phyloP scores from a whole-genome alignment of 345 rosid species.

The Clarkia xantiana region DNA sequence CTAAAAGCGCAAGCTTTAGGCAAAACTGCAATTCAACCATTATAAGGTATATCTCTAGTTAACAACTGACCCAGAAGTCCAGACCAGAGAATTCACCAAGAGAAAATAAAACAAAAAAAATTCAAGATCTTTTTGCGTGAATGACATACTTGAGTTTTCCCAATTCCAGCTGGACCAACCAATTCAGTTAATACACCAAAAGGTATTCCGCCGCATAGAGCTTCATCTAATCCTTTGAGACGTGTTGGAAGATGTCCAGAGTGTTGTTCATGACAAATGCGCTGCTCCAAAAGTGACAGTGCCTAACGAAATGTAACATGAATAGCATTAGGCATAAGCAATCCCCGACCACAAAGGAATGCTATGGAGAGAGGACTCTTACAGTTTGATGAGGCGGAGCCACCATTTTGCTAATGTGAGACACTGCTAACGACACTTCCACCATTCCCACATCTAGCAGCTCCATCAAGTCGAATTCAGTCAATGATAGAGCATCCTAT shows the following conservation, averaged over 20 bases:
- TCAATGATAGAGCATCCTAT: conserved; percentile 56
- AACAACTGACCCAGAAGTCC: no score
- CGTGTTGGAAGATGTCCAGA: conserved; percentile 62
- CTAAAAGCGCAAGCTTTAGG: conserved; percentile 60
- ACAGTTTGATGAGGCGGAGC: conserved; percentile 63
- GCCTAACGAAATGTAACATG: conserved; percentile 23
- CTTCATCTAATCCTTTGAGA: conserved; percentile 57
- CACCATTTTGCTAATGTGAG: conserved; percentile 37
- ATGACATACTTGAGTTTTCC: conserved; percentile 57
- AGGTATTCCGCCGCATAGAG: conserved; percentile 71
- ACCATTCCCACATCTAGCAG: conserved; percentile 39
- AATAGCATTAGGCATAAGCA: background rate
- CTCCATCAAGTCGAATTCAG: conserved; percentile 74
- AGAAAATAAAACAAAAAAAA: background rate
- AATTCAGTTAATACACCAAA: conserved; percentile 75
- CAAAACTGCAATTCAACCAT: conserved; percentile 41
- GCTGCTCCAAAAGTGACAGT: conserved; percentile 35
- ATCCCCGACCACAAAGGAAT: no score
- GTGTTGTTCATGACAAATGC: conserved; percentile 26
- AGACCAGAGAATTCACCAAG: no score
- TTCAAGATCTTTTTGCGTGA: background rate
- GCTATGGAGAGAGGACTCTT: background rate
- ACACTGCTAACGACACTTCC: conserved; percentile 40
- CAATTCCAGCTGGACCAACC: conserved; percentile 83
- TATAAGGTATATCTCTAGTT: no score